A percentile compares a stretch with the other conserved stretches of the same genome.
Evolutionary conservation across 441 rosid genomes (phyloP).

Genomic region (Corymbia citriodora): DNA sequence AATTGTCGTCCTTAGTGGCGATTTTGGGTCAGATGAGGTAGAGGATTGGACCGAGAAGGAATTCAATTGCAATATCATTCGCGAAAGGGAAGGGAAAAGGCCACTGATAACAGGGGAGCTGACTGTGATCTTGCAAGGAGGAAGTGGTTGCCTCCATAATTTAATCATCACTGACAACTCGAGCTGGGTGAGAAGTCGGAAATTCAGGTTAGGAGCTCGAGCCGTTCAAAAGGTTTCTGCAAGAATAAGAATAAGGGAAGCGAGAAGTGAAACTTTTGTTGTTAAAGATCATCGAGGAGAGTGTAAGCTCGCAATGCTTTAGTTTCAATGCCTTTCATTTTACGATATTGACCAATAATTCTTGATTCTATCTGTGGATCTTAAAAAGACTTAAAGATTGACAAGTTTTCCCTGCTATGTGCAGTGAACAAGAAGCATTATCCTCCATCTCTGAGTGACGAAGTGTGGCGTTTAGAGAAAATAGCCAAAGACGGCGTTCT

Average conservation of each 20-base stretch:
- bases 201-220: slow-evolving; percentile 70
- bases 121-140: slow-evolving; percentile 29
- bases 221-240: slow-evolving; percentile 12
- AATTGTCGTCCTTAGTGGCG: slow-evolving; percentile 55
- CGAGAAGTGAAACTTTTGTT: slow-evolving; percentile 50
- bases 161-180: slow-evolving; percentile 69
- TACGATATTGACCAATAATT: background rate
- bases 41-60: slow-evolving; percentile 51
- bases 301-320: slow-evolving; percentile 29
- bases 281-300: slow-evolving; percentile 88
- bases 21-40: slow-evolving; percentile 34
- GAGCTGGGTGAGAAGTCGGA: slow-evolving; percentile 70
- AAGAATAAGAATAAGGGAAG: slow-evolving; percentile 52
- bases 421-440: slow-evolving; percentile 72
- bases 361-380: background rate
- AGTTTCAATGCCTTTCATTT: background rate
- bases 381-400: background rate
- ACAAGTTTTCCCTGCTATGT: background rate
- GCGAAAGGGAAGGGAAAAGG: slow-evolving; percentile 55
- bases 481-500: slow-evolving; percentile 59
- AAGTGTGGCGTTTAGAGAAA: slow-evolving; percentile 71
- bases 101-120: slow-evolving; percentile 68
- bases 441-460: slow-evolving; percentile 55
- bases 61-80: slow-evolving; percentile 34
- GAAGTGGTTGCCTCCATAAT: slow-evolving; percentile 39